A percentile compares a stretch with the other conserved stretches of the same genome.
Evolutionary conservation across 2,329 filamentous ascomycete species (phyloP).

Genomic region (Dendrostoma leiphaemia): DNA sequence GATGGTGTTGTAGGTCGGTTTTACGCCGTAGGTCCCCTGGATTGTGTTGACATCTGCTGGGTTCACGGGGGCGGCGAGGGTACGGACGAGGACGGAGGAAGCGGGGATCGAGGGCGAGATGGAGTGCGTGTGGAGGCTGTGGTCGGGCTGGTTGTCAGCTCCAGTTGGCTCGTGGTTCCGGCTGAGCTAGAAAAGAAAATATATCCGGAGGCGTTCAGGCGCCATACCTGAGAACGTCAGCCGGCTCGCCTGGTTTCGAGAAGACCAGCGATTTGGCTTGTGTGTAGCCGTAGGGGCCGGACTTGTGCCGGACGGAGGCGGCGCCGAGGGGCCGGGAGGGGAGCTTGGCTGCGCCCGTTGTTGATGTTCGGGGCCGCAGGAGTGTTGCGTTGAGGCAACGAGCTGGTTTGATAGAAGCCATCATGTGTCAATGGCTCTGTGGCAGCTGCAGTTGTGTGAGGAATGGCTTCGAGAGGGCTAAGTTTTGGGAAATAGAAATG

Average conservation of each 20-base stretch:
- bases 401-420: slow-evolving; percentile 14
- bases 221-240: slow-evolving; percentile 64
- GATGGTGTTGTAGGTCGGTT: slow-evolving; percentile 71
- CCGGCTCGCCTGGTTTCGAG: slow-evolving; percentile 71
- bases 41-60: slow-evolving; percentile 98
- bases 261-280: slow-evolving; percentile 82
- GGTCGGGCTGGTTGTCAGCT: not conserved
- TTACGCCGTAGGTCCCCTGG: slow-evolving; percentile 91
- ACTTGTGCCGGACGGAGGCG: slow-evolving; percentile 45
- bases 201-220: too few species aligned
- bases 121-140: slow-evolving; percentile 69
- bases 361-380: slow-evolving; percentile 5
- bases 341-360: not conserved
- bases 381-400: slow-evolving; percentile 15
- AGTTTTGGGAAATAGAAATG: not conserved
- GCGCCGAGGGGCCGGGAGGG: slow-evolving; percentile 19
- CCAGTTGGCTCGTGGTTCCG: not conserved
- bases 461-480: not conserved
- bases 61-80: slow-evolving; percentile 91
- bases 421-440: slow-evolving; percentile 4
- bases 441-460: not conserved
- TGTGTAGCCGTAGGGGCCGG: slow-evolving; percentile 73
- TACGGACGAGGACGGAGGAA: slow-evolving; percentile 70
- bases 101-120: slow-evolving; percentile 71
- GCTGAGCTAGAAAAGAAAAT: not conserved